Evolutionary conservation across 805 yeast species (phyloP), one percentile per base, ranked within the genome.

Genomic region (Lachancea sp.): DNA sequence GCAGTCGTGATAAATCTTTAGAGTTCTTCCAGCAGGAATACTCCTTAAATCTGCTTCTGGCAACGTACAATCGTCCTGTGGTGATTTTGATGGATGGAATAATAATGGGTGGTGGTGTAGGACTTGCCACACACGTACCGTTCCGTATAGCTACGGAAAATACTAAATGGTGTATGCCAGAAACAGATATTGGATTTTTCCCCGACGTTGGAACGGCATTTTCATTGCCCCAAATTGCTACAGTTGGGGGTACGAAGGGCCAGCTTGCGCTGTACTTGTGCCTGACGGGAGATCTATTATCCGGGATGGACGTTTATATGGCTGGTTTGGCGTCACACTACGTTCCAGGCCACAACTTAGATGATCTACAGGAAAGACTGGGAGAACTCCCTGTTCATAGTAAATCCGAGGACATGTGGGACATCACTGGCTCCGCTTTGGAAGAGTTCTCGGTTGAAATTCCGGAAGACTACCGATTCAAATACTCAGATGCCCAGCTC

Each of bases 21-120:
- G 74, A 74, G 43, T 84, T 83, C 64, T 90, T 92, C 68, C 74
- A 77, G 45, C 60, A 71, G 41, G 97, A 90, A 64, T 90, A 92
- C 67, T 77, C 80, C 46, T 67, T 92, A 55, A 80, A 92, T 68
- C 83, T 80, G 55, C 66, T 81, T 37, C 69, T 89, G 45, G 80
- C 95, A 8, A 80, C 90, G n/a, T 88, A 78, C 52, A 68, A 79
- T 43, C 90, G 88, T 67, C 97, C 97, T 1, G 72, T 84, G 45
- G 80, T 92, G n/a, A 70, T 95, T 0, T 55, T 87, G 28, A 80
- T 83, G 78, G 81, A 92, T 57, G 97, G 97, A 17, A 85, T 90
- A 52, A 86, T 90, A 20, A 87, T 92, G 95, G 98, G 97, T 41
- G 97, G 97, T 38, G 97, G 97, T 52, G 95, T 88, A 32, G 97